These are phyloP conservation scores for Colletotrichum salicis DNA, from an alignment of 2,329 filamentous ascomycete species.

Conservation along the genomic window DNA sequence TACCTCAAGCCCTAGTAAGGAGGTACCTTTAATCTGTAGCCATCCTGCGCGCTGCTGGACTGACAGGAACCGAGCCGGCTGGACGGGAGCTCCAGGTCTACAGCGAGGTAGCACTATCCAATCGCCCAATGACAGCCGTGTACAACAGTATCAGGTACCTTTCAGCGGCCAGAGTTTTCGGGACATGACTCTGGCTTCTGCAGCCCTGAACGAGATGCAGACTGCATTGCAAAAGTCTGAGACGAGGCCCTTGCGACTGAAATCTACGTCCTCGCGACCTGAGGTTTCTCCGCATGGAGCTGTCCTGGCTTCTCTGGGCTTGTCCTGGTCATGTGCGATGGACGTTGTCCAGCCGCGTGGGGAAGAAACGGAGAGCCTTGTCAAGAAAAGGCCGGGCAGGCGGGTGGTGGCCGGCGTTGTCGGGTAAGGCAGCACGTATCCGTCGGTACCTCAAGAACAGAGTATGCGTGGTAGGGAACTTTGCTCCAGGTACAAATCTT, in stretches of 20 bases:
- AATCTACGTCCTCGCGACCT: not conserved
- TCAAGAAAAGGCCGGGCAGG: constrained; percentile 13
- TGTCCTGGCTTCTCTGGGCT: not conserved
- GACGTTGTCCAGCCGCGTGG: constrained; percentile 5
- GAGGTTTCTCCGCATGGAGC: not conserved
- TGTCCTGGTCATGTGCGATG: not conserved
- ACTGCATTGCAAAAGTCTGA: not conserved
- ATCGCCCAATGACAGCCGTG: not conserved
- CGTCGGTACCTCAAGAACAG: no score
- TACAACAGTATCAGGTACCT: not conserved
- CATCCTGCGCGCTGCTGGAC: not conserved
- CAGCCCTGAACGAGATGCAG: not conserved
- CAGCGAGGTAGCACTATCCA: not conserved
- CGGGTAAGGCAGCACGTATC: not conserved
- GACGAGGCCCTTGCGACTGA: constrained; percentile 12
- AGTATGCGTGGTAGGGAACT: not conserved
- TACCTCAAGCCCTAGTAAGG: not conserved
- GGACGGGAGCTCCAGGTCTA: constrained; percentile 4
- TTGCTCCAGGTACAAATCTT: constrained; percentile 11
- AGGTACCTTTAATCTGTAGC: not conserved
- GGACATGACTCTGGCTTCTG: constrained; percentile 20
- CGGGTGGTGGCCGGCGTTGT: not conserved
- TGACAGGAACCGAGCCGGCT: constrained; percentile 24
- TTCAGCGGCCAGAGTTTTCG: not conserved
- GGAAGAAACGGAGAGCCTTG: not conserved